Conservation (phyloP, 129 eudicot genomes). For the Deinandra increscens region DNA sequence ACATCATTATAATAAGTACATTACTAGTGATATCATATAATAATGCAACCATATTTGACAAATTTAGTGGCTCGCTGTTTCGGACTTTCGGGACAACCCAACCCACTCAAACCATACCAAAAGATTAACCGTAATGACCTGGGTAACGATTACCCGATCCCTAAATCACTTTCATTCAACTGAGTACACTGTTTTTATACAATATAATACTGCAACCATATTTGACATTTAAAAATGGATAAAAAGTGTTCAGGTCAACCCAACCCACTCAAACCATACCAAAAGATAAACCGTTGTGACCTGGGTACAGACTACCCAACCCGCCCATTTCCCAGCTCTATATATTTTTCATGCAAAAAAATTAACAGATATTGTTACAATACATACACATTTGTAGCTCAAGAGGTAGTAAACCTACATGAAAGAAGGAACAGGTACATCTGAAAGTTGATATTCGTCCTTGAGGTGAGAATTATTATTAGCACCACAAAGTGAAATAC, state of each 20-base stretch:
- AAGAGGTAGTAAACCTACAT: conserved; percentile 45
- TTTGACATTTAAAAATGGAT: not conserved
- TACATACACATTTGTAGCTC: not conserved
- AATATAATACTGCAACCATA: not conserved
- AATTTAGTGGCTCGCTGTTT: not conserved
- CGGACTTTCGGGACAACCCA: not conserved
- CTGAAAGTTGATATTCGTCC: conserved; percentile 90
- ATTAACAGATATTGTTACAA: not conserved
- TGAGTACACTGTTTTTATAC: too few relatives aligned
- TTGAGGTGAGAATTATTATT: conserved; percentile 51
- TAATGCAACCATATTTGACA: not conserved
- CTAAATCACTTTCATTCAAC: too few relatives aligned
- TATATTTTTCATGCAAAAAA: not conserved
- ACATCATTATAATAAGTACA: not conserved
- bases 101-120: not conserved
- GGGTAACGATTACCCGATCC: too few relatives aligned
- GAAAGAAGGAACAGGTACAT: conserved; percentile 87
- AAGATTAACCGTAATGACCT: too few relatives aligned
- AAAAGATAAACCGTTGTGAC: not conserved
- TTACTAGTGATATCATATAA: too few relatives aligned
- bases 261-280: not conserved
- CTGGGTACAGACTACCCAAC: not conserved
- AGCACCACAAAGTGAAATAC: conserved; percentile 60
- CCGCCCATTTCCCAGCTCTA: not conserved
- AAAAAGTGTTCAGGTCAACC: not conserved